A percentile compares a stretch with the other conserved stretches of the same genome.
Conservation (phyloP, 2,329 filamentous ascomycete species). For the Phaeomoniella chlamydospora region DNA sequence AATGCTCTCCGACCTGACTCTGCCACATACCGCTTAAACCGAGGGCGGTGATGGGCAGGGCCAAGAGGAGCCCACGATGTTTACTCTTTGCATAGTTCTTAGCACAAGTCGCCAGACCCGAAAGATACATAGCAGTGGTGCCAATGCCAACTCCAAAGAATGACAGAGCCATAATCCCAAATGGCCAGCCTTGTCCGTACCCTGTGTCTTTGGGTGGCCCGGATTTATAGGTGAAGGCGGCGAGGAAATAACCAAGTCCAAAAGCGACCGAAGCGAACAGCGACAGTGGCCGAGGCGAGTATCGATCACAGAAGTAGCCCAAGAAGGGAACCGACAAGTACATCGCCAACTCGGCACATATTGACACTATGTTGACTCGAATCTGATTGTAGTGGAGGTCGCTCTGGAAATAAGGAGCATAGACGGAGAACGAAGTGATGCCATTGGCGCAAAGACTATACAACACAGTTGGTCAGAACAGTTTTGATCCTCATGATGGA, state of each 20-base stretch:
- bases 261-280: conserved; percentile 61
- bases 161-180: conserved; percentile 68
- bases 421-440: conserved; percentile 86
- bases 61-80: conserved; percentile 76
- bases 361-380: conserved; percentile 81
- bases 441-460: conserved; percentile 66
- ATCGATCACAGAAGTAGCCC: conserved; percentile 82
- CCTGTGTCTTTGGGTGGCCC: conserved; percentile 34
- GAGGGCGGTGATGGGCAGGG: conserved; percentile 81
- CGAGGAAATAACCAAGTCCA: conserved; percentile 66
- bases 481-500: neutral
- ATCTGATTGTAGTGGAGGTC: conserved; percentile 78
- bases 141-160: conserved; percentile 73
- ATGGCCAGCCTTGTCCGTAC: conserved; percentile 49
- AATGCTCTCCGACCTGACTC: conserved; percentile 68
- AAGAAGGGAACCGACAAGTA: conserved; percentile 86
- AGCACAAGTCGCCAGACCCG: conserved; percentile 83
- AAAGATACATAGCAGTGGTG: conserved; percentile 79
- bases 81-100: conserved; percentile 93
- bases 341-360: conserved; percentile 72
- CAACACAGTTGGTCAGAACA: neutral
- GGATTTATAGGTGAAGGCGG: conserved; percentile 61
- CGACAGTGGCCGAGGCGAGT: conserved; percentile 65
- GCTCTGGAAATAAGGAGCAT: conserved; percentile 79
- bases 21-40: conserved; percentile 93